A percentile compares a stretch with the other conserved stretches of the same genome.
Conservation (phyloP, 139 green algal species). For the Chlamydomonas incerta region DNA sequence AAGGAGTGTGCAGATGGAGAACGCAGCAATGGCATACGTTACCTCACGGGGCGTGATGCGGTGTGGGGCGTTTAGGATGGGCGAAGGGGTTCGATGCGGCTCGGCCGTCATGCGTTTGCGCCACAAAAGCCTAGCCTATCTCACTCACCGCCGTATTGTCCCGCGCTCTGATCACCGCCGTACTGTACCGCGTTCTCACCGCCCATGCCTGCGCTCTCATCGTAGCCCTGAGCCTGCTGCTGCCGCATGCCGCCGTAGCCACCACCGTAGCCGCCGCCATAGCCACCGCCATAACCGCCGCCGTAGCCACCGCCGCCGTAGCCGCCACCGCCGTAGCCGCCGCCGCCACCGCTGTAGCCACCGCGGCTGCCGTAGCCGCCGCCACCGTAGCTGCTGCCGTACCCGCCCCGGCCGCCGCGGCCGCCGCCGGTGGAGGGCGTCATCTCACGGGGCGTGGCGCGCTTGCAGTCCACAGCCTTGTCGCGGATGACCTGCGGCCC, state of each 20-base stretch:
- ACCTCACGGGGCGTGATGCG: too few species aligned
- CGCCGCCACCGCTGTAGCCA: slow-evolving; percentile 24
- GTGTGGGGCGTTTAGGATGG: too few species aligned
- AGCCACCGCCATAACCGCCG: not conserved
- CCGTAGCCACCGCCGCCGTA: not conserved
- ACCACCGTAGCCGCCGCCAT: not conserved
- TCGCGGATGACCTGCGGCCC: slow-evolving; percentile 60
- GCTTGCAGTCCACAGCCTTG: slow-evolving; percentile 79
- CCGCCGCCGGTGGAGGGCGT: slow-evolving; percentile 14
- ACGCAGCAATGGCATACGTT: too few species aligned
- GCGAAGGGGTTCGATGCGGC: too few species aligned
- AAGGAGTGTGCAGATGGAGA: too few species aligned
- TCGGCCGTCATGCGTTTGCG: too few species aligned
- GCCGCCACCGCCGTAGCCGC: slow-evolving; percentile 16
- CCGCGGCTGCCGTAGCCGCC: slow-evolving; percentile 2
- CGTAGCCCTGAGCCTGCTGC: not conserved
- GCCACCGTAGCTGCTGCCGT: not conserved
- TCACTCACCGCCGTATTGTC: too few species aligned
- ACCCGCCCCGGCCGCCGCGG: not conserved
- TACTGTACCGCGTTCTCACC: not conserved
- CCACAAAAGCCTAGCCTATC: too few species aligned
- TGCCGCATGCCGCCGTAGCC: not conserved
- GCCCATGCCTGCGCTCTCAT: not conserved
- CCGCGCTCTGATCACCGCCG: not conserved
- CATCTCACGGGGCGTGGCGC: slow-evolving; percentile 77